Evolutionary conservation across 805 yeast genomes (phyloP).

Genomic region (Wickerhamomyces bovis): DNA sequence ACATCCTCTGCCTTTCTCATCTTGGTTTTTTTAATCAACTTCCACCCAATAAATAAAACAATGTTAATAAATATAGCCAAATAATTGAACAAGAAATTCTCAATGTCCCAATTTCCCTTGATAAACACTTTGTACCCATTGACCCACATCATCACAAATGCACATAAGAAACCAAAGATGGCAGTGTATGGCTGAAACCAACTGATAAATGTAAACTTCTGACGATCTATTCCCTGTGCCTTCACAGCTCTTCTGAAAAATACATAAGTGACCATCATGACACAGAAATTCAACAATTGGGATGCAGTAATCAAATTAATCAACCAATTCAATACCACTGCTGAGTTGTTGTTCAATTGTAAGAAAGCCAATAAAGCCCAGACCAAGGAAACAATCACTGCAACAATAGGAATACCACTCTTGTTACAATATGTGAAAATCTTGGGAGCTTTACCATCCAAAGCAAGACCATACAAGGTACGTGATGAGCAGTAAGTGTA

Average conservation of each 20-base stretch:
- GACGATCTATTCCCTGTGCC: conserved; percentile 45
- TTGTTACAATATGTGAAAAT: conserved; percentile 55
- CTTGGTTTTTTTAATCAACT: conserved; percentile 42
- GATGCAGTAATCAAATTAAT: conserved; percentile 67
- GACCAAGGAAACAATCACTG: conserved; percentile 43
- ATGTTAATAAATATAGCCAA: conserved; percentile 60
- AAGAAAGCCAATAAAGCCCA: conserved; percentile 64
- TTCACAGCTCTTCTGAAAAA: conserved; percentile 55
- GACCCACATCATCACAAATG: conserved; percentile 47
- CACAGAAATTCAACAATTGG: conserved; percentile 55
- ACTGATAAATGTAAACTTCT: conserved; percentile 41
- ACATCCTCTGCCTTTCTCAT: conserved; percentile 41
- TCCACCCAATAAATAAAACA: conserved; percentile 45
- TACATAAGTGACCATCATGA: conserved; percentile 51
- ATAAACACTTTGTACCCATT: conserved; percentile 69
- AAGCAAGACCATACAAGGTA: conserved; percentile 62
- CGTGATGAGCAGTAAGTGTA: conserved; percentile 69
- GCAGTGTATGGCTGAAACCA: conserved; percentile 59
- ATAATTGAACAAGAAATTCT: conserved; percentile 62
- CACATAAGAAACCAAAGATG: conserved; percentile 39
- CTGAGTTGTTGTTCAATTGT: conserved; percentile 54
- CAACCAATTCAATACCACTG: conserved; percentile 65
- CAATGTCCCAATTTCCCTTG: conserved; percentile 57
- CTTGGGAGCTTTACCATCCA: conserved; percentile 68
- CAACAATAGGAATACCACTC: conserved; percentile 64